Evolutionary conservation across 345 rosid species (phyloP).

Genomic region (Gynandropsis gynandra): DNA sequence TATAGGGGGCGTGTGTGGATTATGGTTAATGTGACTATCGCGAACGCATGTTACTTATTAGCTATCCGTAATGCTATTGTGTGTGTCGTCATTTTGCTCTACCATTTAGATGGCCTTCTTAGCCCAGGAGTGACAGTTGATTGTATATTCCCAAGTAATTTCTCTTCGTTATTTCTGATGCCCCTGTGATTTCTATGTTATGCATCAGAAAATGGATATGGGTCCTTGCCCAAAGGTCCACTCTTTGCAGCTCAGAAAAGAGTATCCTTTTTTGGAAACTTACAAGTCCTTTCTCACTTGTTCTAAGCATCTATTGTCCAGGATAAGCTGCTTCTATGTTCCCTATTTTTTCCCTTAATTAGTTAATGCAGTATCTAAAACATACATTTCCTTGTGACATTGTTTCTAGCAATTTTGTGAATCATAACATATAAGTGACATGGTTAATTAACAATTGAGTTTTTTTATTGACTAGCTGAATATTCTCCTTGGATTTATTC

Average conservation of each 20-base stretch:
- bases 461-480: neutral
- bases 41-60: too few species aligned
- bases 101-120: too few species aligned
- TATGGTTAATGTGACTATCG: too few species aligned
- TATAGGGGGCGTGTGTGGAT: too few species aligned
- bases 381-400: too few species aligned
- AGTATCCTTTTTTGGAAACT: conserved; percentile 45
- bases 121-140: too few species aligned
- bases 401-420: too few species aligned
- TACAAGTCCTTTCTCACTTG: neutral
- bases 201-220: conserved; percentile 90
- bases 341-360: neutral
- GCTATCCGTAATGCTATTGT: too few species aligned
- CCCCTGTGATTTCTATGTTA: conserved; percentile 9
- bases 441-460: neutral
- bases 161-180: neutral
- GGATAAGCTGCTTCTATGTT: conserved; percentile 3
- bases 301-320: conserved; percentile 3
- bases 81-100: too few species aligned
- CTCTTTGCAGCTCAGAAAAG: conserved; percentile 85
- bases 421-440: too few species aligned
- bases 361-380: too few species aligned
- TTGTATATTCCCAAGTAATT: neutral
- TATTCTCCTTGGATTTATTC: neutral
- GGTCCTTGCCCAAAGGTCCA: conserved; percentile 98